Base-by-base conservation (phyloP, 371 early-diverging fungal genomes). In the Syncephalastrum racemosum region DNA sequence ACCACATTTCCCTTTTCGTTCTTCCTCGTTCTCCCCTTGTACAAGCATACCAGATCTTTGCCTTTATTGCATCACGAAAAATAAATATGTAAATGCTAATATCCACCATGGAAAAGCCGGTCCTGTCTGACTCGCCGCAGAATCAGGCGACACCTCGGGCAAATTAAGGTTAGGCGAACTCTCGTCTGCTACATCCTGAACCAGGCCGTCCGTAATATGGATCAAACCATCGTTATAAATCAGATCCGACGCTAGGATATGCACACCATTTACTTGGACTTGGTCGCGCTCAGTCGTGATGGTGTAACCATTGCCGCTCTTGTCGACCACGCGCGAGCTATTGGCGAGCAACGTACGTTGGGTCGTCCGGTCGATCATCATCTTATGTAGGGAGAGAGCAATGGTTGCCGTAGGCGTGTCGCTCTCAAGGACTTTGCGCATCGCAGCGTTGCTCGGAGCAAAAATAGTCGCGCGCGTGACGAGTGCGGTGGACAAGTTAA, bases 371-470 rank as follows among this genome's bases (percentile, higher is more conserved):
- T 54, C 54, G 8, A 54, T 12, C 15, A 54, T 45, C 12, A 54
- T 31, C 18, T 46, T 44, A 5, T 54, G 43, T 27, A 54, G 20
- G 4, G 46, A 19, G 16, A 54, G 31, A 2, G 46, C 46, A 4
- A n/a, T 6, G 1, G 46, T 54, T 2, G 36, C 36, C 10, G 54
- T 25, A 16, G 31, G 44, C 10, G 44, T 46, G n/a, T 15, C 4
- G 14, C 44, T 45, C 13, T 24, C 36, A n/a, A 45, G 14, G 19
- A 59, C 16, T 14, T 36, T 4, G 13, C 19, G 43, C 39, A 52
- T n/a, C 4, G 53, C 59, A 4, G 51, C 59, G 22, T 59, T 59
- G 19, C 40, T 59, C 24, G 59, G 59, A 10, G 53, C 59, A 39
- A 59, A 53, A 14, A 59, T 18, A 1, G 59, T 59, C 4, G 54